Base-by-base conservation (phyloP, 768 basidiomycete species). In the Paxillus rubicundulus region DNA sequence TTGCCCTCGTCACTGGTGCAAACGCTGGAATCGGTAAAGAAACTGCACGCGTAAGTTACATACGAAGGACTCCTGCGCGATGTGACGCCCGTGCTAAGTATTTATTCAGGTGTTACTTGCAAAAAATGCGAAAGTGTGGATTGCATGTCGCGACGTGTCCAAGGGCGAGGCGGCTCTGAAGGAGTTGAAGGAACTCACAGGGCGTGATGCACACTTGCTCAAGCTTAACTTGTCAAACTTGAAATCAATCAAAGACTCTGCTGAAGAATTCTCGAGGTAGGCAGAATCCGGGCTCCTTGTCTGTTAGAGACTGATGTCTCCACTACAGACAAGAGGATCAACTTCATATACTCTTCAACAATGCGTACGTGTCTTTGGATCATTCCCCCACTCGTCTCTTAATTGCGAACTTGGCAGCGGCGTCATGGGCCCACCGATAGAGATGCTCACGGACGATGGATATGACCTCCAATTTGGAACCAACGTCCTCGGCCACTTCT, bases 91-190 rank as follows among this genome's bases (percentile, higher is more conserved):
- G 24, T 24, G 24, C 24, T 24, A 24, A 24, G 6, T 24, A 24
- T 24, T 24, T 5, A 4, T 4, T 24, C 14, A 49, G 47, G 47
- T 49, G 6, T 32, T 49, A 16, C 48, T 49, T 8, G 24, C 39
- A 9, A 49, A 49, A 21, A 49, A 49, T 52, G 79, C 76, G 20
- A 78, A 73, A 45, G 81, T 84, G 2, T 85, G 82, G 61, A 59
- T 84, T 17, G 78, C 77, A 0, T 67, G 71, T 20, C 72, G 81
- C 2, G 70, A 63, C 50, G 43, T 66, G 49, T 58, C 62, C 20
- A 82, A 73, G 50, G 74, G 71, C 2, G 58, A 68, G 17, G 61
- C 55, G 9, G 75, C 75, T 4, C 74, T 81, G 21, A 56, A 54
- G 21, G 68, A 76, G 5, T 60, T 84, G 30, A 72, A 72, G 45